Base-by-base conservation (phyloP, 352 stramenopile genomes). In the Vaucheria bursata region DNA sequence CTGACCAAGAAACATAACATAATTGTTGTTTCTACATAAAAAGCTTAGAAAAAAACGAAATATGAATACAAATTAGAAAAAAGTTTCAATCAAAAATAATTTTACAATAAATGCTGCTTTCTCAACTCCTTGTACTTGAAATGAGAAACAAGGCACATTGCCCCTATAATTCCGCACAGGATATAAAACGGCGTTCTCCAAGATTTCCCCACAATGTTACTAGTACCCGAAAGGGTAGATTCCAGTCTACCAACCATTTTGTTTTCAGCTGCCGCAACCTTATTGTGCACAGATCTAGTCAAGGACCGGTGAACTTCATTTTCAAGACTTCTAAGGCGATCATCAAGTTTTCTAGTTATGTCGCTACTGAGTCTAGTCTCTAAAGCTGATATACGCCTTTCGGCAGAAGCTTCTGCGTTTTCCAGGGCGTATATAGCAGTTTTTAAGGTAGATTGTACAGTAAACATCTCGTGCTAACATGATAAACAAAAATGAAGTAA, bases 381-480 rank as follows among this genome's bases (percentile, higher is more conserved):
- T 31, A 81, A 52, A 8, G 31, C n/a, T 29, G 67, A 39, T 1
- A 81, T 73, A 39, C 75, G 75, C 35, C 6, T 78, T 50, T 81
- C 75, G 2, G 75, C 75, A 8, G 64, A 31, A 34, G 34, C 18
- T 52, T 81, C 75, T 38, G 67, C 75, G 37, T 73, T 35, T 8
- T 64, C 69, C 29, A 81, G 75, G n/a, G 65, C 18, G 29, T 77
- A 18, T 25, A 81, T 73, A 25, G 75, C 68, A n/a, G 68, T 66
- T 38, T 72, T 59, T 25, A 81, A 59, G 50, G 67, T 82, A 37
- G 73, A 52, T 71, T 78, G 71, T 33, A 82, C 73, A 34, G 38
- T 2, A 53, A 80, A 83, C 36, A 83, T 53, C 52, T 82, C 78
- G 67, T 81, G 74, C 75, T 82, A 34, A 12, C 5, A 50, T 50